phyloP scores from a whole-genome alignment of 371 early-diverging fungal genomes.

The Choanephora cucurbitarum region DNA sequence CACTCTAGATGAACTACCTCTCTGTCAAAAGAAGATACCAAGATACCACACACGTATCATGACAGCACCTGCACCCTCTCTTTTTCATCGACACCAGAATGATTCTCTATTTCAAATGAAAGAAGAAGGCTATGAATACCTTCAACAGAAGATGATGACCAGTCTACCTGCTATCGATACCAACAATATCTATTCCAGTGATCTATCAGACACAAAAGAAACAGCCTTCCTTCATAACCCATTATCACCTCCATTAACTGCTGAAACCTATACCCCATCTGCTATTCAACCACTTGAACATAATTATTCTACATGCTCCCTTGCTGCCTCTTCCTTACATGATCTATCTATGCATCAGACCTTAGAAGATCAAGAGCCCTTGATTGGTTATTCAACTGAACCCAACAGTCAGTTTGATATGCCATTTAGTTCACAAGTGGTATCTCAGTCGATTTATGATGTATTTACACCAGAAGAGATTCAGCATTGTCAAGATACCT shows the following conservation, averaged over 20 bases:
- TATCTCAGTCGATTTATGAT: conserved; percentile 17
- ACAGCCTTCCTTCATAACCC: background rate
- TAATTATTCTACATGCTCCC: conserved; percentile 5
- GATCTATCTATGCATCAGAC: background rate
- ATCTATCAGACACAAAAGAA: background rate
- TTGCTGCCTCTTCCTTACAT: conserved; percentile 3
- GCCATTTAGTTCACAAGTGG: background rate
- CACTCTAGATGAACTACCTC: conserved; percentile 1
- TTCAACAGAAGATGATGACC: conserved; percentile 6
- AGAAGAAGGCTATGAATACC: conserved; percentile 9
- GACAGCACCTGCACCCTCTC: conserved; percentile 28
- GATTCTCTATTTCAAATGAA: background rate
- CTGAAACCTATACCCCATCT: conserved; percentile 9
- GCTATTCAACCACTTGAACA: background rate
- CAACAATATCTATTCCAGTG: background rate
- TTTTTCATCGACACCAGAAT: conserved; percentile 1
- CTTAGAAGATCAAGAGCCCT: too few species aligned
- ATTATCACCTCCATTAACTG: conserved; percentile 12
- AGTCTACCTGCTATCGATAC: conserved; percentile 13
- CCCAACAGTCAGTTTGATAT: too few species aligned
- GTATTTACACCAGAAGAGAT: conserved; percentile 21
- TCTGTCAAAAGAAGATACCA: conserved; percentile 12
- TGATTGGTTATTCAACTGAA: background rate
- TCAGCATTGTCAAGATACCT: conserved; percentile 7
- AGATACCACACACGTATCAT: conserved; percentile 28